phyloP scores from a whole-genome alignment of 768 basidiomycete species.

The Leccinum subgranulosum region DNA sequence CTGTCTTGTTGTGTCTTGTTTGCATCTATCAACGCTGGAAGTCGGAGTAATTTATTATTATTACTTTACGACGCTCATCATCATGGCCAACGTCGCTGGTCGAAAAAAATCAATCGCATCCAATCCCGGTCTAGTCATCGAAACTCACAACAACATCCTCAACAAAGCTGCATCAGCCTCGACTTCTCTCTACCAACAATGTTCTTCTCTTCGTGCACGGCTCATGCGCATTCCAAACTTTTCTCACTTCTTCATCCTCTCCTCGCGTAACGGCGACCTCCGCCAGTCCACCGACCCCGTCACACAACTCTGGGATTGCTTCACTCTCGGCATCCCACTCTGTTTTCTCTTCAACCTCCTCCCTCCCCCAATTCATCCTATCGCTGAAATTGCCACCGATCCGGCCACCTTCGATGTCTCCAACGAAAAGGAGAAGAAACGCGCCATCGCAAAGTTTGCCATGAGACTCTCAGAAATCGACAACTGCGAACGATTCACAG shows the following conservation, averaged over 20 bases:
- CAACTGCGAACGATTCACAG: constrained; percentile 80
- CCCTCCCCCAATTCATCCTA: constrained; percentile 42
- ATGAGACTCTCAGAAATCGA: constrained; percentile 78
- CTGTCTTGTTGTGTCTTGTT: constrained; percentile 16
- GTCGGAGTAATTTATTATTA: no score
- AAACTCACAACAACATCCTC: constrained; percentile 82
- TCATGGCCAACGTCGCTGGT: constrained; percentile 56
- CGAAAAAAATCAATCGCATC: constrained; percentile 81
- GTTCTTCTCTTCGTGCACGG: constrained; percentile 70
- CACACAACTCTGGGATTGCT: constrained; percentile 90
- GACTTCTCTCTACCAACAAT: constrained; percentile 91
- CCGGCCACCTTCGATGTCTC: constrained; percentile 60
- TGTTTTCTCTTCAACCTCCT: constrained; percentile 97
- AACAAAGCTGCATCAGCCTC: constrained; percentile 87
- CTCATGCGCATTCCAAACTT: constrained; percentile 80
- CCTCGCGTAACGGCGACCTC: constrained; percentile 50
- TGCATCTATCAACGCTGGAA: no score
- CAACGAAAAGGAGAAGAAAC: constrained; percentile 85
- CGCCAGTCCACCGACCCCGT: constrained; percentile 89
- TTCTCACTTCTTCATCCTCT: constrained; percentile 61
- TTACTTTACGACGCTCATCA: no score
- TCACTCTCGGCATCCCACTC: constrained; percentile 89
- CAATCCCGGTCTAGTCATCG: constrained; percentile 61
- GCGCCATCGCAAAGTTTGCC: constrained; percentile 85
- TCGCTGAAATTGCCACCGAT: constrained; percentile 61